phyloP scores from a whole-genome alignment of 495 filamentous ascomycete species.

The Penicillium canescens region DNA sequence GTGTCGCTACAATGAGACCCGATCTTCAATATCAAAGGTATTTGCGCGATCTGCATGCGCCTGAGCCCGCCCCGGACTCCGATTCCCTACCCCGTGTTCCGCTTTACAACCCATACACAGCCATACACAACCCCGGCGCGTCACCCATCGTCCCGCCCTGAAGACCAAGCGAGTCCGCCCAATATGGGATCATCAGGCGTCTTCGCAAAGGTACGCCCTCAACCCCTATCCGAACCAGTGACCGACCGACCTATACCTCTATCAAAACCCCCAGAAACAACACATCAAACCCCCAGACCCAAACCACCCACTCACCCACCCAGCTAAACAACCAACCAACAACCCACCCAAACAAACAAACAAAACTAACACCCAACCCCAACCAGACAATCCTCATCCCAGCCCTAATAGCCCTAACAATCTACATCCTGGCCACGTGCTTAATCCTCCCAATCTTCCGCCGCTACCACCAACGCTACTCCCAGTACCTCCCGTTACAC shows the following conservation, averaged over 20 bases:
- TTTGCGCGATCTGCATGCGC: no score
- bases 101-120: background rate
- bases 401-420: slow-evolving; percentile 69
- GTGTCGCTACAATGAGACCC: slow-evolving; percentile 3
- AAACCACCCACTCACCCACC: no score
- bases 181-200: slow-evolving; percentile 32
- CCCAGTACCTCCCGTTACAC: slow-evolving; percentile 67
- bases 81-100: background rate
- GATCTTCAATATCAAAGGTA: background rate
- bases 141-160: no score
- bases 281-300: no score
- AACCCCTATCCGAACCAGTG: background rate
- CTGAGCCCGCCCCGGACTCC: no score
- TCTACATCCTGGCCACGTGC: slow-evolving; percentile 73
- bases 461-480: slow-evolving; percentile 71
- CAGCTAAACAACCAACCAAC: background rate
- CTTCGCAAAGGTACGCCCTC: slow-evolving; percentile 32
- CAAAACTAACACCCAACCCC: slow-evolving; percentile 9
- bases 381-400: slow-evolving; percentile 75
- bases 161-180: no score
- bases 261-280: no score
- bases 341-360: slow-evolving; percentile 3
- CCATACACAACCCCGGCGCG: background rate
- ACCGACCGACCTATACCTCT: background rate
- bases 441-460: slow-evolving; percentile 74